Conservation (phyloP, 208 protist species). For the Crithidia brevicula region DNA sequence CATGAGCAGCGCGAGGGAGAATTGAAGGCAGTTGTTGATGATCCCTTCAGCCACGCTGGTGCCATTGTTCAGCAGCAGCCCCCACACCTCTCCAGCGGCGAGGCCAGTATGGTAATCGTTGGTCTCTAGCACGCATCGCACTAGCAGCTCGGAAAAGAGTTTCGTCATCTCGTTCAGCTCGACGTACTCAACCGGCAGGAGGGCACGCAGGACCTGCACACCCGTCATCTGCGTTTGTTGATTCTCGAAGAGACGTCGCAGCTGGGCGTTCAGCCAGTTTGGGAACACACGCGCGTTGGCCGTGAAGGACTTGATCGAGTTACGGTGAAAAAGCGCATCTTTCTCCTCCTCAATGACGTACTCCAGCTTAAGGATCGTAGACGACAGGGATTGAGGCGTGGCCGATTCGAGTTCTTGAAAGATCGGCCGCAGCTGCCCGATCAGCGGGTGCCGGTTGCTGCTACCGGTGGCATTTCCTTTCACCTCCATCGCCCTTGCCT, state of each 20-base stretch:
- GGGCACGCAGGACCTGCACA: conserved; percentile 64
- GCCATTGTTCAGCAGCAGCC: conserved; percentile 72
- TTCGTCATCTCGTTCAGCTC: conserved; percentile 77
- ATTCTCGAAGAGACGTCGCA: conserved; percentile 71
- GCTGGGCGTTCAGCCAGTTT: conserved; percentile 78
- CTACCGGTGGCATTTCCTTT: conserved; percentile 22
- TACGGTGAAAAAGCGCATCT: conserved; percentile 78
- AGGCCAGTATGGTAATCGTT: conserved; percentile 38
- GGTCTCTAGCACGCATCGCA: conserved; percentile 61
- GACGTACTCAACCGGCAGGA: conserved; percentile 83
- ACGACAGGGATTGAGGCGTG: conserved; percentile 49
- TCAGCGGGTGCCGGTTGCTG: conserved; percentile 67
- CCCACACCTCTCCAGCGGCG: conserved; percentile 81
- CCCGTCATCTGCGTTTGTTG: conserved; percentile 65
- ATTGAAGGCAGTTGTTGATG: conserved; percentile 64
- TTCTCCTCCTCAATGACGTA: conserved; percentile 90
- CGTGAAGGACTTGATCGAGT: conserved; percentile 51
- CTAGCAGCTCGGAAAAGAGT: conserved; percentile 73
- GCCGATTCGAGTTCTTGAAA: conserved; percentile 69
- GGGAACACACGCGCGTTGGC: conserved; percentile 54
- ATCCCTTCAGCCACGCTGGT: conserved; percentile 78
- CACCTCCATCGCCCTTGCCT: conserved; percentile 22
- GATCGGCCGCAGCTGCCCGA: conserved; percentile 85
- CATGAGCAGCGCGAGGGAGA: conserved; percentile 57
- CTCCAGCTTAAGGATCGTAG: conserved; percentile 80